Percentiles rank a stretch among this genome's conserved stretches.
phyloP scores from a whole-genome alignment of 2,329 filamentous ascomycete genomes.

The Cercospora janseana region DNA sequence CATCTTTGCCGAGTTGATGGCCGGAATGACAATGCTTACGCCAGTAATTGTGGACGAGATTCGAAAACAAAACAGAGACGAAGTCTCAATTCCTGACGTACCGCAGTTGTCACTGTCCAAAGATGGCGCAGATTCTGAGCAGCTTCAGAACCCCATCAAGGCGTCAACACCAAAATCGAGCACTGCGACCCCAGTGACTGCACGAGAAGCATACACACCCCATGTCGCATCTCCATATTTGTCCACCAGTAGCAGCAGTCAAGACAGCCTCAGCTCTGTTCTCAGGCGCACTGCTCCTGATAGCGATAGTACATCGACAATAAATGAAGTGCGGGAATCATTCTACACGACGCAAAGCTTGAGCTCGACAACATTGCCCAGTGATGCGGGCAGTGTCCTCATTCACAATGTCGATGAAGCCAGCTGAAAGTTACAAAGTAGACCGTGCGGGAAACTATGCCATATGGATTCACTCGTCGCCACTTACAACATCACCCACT shows the following conservation, averaged over 20 bases:
- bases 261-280: conserved; percentile 32
- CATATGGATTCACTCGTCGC: no score
- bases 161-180: conserved; percentile 26
- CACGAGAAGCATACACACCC: conserved; percentile 26
- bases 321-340: background rate
- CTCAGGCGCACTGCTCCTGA: conserved; percentile 22
- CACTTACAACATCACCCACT: no score
- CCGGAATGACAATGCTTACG: conserved; percentile 67
- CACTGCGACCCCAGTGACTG: conserved; percentile 32
- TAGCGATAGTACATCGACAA: conserved; percentile 2
- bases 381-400: conserved; percentile 33
- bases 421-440: conserved; percentile 5
- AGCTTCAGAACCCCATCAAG: conserved; percentile 17
- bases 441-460: no score
- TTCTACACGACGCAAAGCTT: conserved; percentile 17
- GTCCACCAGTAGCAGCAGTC: conserved; percentile 23
- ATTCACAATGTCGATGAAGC: conserved; percentile 18
- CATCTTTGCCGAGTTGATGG: conserved; percentile 76
- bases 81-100: conserved; percentile 9
- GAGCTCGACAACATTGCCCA: conserved; percentile 28
- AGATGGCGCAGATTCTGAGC: conserved; percentile 2
- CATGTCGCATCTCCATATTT: conserved; percentile 28
- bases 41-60: conserved; percentile 50
- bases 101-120: conserved; percentile 6
- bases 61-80: conserved; percentile 33